phyloP scores from a whole-genome alignment of 176 grass and related monocot species.

The Oryza officinalis region DNA sequence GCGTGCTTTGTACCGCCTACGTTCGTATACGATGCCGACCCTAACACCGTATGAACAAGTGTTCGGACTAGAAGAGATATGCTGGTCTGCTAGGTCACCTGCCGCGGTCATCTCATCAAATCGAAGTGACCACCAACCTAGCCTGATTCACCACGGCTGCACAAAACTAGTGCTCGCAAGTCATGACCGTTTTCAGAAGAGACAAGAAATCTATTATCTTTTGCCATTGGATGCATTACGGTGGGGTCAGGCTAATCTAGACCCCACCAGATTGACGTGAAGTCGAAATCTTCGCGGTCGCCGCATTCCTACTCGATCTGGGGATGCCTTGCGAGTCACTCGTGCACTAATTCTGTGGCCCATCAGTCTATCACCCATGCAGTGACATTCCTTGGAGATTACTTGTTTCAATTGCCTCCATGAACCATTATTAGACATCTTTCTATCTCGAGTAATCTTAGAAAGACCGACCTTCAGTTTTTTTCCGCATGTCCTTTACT shows the following conservation, averaged over 20 bases:
- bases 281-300: conserved; percentile 16
- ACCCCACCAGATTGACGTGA: conserved; percentile 13
- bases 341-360: neutral
- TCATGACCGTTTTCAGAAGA: neutral
- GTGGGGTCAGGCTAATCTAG: neutral
- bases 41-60: neutral
- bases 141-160: neutral
- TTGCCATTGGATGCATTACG: neutral
- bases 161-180: neutral
- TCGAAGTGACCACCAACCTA: neutral
- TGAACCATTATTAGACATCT: neutral
- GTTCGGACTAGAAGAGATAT: conserved; percentile 6
- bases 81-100: neutral
- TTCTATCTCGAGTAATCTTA: conserved; percentile 7
- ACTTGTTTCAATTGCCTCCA: conserved; percentile 37
- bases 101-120: conserved; percentile 10
- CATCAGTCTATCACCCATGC: neutral
- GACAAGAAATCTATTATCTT: neutral
- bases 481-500: conserved; percentile 8
- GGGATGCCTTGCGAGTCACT: neutral
- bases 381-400: conserved; percentile 18
- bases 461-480: neutral
- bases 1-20: no score
- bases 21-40: no score
- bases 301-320: neutral